These are phyloP conservation scores for Yamadazyma epiphylla DNA, from an alignment of 1,139 yeast genomes.

Conservation along the genomic window DNA sequence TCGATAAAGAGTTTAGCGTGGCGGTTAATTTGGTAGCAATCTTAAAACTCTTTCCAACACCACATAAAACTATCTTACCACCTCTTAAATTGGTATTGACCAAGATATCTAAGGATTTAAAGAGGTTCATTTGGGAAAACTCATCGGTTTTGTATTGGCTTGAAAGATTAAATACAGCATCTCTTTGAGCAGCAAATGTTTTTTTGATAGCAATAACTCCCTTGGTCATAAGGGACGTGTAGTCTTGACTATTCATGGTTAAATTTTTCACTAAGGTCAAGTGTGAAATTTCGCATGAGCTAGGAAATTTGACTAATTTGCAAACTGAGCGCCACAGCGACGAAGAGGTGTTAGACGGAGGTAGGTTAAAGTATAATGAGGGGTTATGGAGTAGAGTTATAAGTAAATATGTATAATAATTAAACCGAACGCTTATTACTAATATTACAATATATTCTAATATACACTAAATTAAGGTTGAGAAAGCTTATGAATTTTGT, in stretches of 20 bases:
- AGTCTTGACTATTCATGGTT: conserved; percentile 5
- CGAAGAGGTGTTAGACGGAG: too few relatives aligned
- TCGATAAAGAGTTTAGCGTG: conserved; percentile 74
- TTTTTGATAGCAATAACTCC: conserved; percentile 8
- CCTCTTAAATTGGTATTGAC: conserved; percentile 42
- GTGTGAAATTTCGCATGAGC: too few relatives aligned
- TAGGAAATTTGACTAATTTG: too few relatives aligned
- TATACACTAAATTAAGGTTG: too few relatives aligned
- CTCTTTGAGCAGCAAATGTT: conserved; percentile 30
- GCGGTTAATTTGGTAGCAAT: conserved; percentile 78
- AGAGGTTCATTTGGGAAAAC: conserved; percentile 49
- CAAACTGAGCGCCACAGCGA: too few relatives aligned
- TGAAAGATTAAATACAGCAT: conserved; percentile 29
- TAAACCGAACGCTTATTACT: too few relatives aligned
- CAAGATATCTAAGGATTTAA: conserved; percentile 47
- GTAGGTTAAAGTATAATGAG: too few relatives aligned
- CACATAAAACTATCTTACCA: conserved; percentile 73
- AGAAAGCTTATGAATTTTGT: too few relatives aligned
- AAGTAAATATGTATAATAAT: too few relatives aligned
- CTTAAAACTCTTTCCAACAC: conserved; percentile 82
- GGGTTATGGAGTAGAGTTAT: too few relatives aligned
- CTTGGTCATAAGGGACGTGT: conserved; percentile 5
- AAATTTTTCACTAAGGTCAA: too few relatives aligned
- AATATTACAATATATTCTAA: too few relatives aligned
- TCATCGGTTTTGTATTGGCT: conserved; percentile 28